Base-by-base conservation (phyloP, 75 land plant species). In the Ceratopteris richardii region DNA sequence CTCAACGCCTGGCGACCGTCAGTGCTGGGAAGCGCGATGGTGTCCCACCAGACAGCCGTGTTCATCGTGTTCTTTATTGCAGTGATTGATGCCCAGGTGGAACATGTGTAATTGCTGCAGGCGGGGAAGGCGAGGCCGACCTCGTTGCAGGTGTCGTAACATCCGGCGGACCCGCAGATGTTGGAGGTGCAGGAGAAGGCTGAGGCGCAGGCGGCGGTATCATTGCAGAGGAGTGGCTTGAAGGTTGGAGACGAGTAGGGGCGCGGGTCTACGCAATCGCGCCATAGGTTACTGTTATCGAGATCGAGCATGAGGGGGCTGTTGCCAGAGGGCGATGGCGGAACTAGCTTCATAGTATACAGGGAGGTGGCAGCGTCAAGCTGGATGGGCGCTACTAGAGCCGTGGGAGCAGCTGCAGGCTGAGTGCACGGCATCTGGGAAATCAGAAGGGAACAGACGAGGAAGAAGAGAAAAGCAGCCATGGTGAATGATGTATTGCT, bases 31-130 rank as follows among this genome's bases (percentile, higher is more conserved):
- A 10, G 13, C 13, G 13, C 13, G 42, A 40, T 40, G 42, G 31
- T 44, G 29, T 69, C 76, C 23, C 13, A 1, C 12, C 66, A 53
- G 6, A 73, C 29, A 22, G 75, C 78, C 19, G 66, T 60, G 19
- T 18, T 1, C 16, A 41, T n/a, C 4, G 19, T 11, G 19, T 63
- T 18, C 1, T n/a, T n/a, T n/a, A 66, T 69, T 17, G 68, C 42
- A 0, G 72, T 46, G 61, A 73, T 76, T 18, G 21, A 18, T 0
- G 46, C 27, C 0, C 2, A 18, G 27, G 72, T 30, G 1, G 29
- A 36, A 53, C 86, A 82, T 0, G 70, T 66, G 68, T 54, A 41
- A 25, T 64, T 60, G 64, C 53, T 19, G 65, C 77, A 61, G 25
- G 62, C 60, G 14, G 74, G 71, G 42, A 10, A 40, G 13, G 42